phyloP scores from a whole-genome alignment of 495 filamentous ascomycete species.

The Aspergillus homomorphus region DNA sequence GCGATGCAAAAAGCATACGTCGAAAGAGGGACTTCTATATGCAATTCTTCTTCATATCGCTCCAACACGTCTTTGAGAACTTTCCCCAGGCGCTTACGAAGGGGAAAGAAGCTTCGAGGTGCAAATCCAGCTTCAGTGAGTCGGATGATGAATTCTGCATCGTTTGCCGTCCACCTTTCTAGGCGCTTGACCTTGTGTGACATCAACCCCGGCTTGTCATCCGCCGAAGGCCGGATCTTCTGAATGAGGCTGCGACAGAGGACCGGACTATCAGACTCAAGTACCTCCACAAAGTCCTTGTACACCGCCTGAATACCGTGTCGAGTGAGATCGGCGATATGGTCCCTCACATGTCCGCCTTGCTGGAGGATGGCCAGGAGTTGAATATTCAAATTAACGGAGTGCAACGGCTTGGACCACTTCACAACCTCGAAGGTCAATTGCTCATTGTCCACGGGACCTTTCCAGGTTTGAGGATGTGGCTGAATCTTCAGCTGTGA shows the following conservation, averaged over 20 bases:
- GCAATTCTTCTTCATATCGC: slow-evolving; percentile 58
- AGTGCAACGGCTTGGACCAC: slow-evolving; percentile 57
- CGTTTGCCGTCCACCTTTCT: slow-evolving; percentile 36
- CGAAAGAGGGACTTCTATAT: slow-evolving; percentile 70
- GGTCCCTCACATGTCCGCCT: slow-evolving; percentile 54
- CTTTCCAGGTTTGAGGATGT: slow-evolving; percentile 47
- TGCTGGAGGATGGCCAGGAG: slow-evolving; percentile 74
- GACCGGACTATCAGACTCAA: slow-evolving; percentile 39
- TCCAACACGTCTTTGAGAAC: slow-evolving; percentile 54
- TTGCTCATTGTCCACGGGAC: slow-evolving; percentile 41
- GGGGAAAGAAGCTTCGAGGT: slow-evolving; percentile 53
- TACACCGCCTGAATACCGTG: slow-evolving; percentile 49
- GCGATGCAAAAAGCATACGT: slow-evolving; percentile 78
- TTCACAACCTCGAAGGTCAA: slow-evolving; percentile 73
- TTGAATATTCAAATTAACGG: slow-evolving; percentile 71
- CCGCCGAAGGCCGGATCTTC: slow-evolving; percentile 31
- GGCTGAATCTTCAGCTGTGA: slow-evolving; percentile 79
- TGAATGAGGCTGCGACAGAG: slow-evolving; percentile 39
- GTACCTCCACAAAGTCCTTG: slow-evolving; percentile 56
- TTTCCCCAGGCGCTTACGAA: slow-evolving; percentile 55
- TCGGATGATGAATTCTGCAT: slow-evolving; percentile 38
- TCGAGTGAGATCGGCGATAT: slow-evolving; percentile 58
- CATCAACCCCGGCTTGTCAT: slow-evolving; percentile 20
- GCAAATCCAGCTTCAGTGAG: slow-evolving; percentile 58
- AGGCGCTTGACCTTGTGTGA: slow-evolving; percentile 25